Evolutionary conservation across 306 rosid species (phyloP), one percentile per base, ranked within the genome.

Genomic region (Arachis hypogaea): DNA sequence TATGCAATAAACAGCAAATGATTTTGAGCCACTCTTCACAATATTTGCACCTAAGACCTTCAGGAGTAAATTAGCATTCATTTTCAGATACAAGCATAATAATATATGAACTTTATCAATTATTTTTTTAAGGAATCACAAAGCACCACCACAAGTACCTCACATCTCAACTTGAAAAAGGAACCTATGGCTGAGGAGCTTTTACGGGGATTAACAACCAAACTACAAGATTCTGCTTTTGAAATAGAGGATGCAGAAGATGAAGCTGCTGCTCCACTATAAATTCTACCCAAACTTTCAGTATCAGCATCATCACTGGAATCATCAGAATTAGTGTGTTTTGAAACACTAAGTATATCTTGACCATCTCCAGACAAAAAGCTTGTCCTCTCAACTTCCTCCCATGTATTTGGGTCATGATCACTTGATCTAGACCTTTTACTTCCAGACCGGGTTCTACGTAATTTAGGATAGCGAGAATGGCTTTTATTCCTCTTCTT

Each of bases 11-110:
- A 95, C 97, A 16, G 99, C 99, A 88, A 95, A 95, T 10, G 92
- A 88, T 83, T 84, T 95, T 47, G 98, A 92, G 62, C 86, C 90
- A 80, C 99, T 95, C 89, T 90, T 95, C 77, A 95, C 99, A 69
- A 92, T 90, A 85, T 92, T 95, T 73, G 99, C 98, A 68, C 99
- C 98, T 83, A 86, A 47, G 74, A 95, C 97, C 99, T 95, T 95
- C 89, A 86, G 67, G 74, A 63, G 44, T 3, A 75, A 76, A 80
- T 72, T 63, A 61, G 59, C 80, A 79, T 75, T 75, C 79, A 76
- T 51, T 54, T 77, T 75, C 58, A 77, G 47, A 57, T 54, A 76
- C 59, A 76, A 69, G 64, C 36, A 57, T 61, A 79, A 63, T 47
- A 71, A 65, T 68, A 67, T 18, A 68, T 36, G 69, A 71, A 68